These are phyloP conservation scores for Gossypium trilobum DNA, from an alignment of 441 rosid species.

Conservation along the genomic window DNA sequence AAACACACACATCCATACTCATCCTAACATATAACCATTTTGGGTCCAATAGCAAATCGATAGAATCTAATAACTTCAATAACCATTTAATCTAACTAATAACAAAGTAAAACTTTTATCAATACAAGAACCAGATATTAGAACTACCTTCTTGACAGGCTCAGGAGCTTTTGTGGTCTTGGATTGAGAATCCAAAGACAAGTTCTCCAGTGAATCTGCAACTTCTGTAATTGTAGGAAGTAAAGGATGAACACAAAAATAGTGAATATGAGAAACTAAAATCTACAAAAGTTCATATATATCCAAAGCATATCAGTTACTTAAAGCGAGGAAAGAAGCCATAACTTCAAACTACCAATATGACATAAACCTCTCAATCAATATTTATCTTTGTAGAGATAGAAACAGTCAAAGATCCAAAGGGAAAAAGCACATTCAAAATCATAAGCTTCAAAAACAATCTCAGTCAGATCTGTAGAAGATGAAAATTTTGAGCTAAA, in stretches of 20 bases:
- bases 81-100: conserved; percentile 3
- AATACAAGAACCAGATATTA: background rate
- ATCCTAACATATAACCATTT: background rate
- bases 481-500: background rate
- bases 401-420: background rate
- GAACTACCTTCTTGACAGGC: conserved; percentile 31
- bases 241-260: conserved; percentile 12
- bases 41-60: background rate
- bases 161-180: conserved; percentile 25
- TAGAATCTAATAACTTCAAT: background rate
- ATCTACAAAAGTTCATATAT: background rate
- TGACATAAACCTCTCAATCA: background rate
- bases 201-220: conserved; percentile 42
- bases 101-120: background rate
- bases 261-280: background rate
- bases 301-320: conserved; percentile 10
- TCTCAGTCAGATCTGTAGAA: background rate
- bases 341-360: background rate
- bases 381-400: background rate
- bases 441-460: background rate
- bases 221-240: conserved; percentile 32
- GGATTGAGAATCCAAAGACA: conserved; percentile 36
- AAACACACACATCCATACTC: background rate
- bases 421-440: background rate
- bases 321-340: background rate